phyloP scores from a whole-genome alignment of 257 asterid species.

The Anisodus tanguticus region DNA sequence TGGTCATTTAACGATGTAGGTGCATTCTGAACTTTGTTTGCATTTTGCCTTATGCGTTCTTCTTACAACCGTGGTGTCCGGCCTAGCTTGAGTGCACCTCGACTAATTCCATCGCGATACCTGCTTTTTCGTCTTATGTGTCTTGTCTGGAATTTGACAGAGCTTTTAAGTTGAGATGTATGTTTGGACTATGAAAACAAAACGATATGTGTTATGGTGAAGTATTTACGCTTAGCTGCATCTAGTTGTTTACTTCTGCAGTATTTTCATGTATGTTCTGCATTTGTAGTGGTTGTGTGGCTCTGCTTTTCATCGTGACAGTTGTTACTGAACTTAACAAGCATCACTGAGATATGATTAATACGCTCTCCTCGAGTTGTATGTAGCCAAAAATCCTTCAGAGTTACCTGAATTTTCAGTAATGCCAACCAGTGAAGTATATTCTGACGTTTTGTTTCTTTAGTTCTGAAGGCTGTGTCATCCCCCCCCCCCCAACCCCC shows the following conservation, averaged over 20 bases:
- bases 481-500: not conserved
- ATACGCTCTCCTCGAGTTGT: not conserved
- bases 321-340: conserved; percentile 2
- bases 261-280: conserved; percentile 10
- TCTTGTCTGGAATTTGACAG: not conserved
- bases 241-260: not conserved
- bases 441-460: not conserved
- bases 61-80: not conserved
- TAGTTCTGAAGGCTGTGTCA: not conserved
- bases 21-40: not conserved
- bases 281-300: conserved; percentile 9
- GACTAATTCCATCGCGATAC: not conserved
- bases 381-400: not conserved
- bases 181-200: not conserved
- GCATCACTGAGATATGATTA: not conserved
- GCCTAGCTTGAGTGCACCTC: not conserved
- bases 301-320: not conserved
- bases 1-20: not conserved
- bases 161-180: conserved; percentile 15
- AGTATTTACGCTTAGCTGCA: not conserved
- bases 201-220: not conserved
- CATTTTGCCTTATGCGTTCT: not conserved
- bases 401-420: not conserved
- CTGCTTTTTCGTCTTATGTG: not conserved
- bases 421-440: not conserved